These are phyloP conservation scores for Pythium aquatile DNA, from an alignment of 352 stramenopile species.

Conservation along the genomic window DNA sequence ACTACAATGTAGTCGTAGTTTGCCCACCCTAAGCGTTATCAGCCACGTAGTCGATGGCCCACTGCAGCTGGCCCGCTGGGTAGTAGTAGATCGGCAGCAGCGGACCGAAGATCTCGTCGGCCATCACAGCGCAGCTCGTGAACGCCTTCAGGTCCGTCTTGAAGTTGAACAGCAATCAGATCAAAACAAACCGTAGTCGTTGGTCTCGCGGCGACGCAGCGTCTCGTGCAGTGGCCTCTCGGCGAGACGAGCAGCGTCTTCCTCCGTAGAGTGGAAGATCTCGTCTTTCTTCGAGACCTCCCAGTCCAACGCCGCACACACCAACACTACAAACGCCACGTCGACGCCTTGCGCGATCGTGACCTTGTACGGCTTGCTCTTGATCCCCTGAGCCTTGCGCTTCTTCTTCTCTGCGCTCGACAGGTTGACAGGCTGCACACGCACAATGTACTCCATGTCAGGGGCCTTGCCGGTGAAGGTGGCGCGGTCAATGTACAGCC, in stretches of 20 bases:
- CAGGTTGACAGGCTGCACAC: too few relatives aligned
- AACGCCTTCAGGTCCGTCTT: constrained; percentile 54
- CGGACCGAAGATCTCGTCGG: constrained; percentile 96
- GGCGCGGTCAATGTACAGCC: too few relatives aligned
- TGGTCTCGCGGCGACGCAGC: not conserved
- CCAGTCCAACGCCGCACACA: not conserved
- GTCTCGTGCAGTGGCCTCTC: not conserved
- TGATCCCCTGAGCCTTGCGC: too few relatives aligned
- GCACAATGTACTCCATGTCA: too few relatives aligned
- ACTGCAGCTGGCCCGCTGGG: constrained; percentile 24
- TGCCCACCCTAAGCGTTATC: too few relatives aligned
- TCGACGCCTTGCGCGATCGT: not conserved
- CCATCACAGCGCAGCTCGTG: constrained; percentile 58
- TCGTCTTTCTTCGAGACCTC: not conserved
- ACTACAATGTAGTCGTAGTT: too few relatives aligned
- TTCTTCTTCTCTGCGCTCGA: too few relatives aligned
- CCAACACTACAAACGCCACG: not conserved
- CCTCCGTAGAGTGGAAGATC: not conserved
- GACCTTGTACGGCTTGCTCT: not conserved
- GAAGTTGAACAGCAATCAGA: constrained; percentile 65
- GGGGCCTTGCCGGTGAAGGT: too few relatives aligned
- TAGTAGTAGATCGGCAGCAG: constrained; percentile 92
- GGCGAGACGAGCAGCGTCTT: not conserved
- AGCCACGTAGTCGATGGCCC: constrained; percentile 22
- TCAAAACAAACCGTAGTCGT: too few relatives aligned